A percentile compares a stretch with the other conserved stretches of the same genome.
phyloP scores from a whole-genome alignment of 805 yeast genomes.

The Candida saitoana region DNA sequence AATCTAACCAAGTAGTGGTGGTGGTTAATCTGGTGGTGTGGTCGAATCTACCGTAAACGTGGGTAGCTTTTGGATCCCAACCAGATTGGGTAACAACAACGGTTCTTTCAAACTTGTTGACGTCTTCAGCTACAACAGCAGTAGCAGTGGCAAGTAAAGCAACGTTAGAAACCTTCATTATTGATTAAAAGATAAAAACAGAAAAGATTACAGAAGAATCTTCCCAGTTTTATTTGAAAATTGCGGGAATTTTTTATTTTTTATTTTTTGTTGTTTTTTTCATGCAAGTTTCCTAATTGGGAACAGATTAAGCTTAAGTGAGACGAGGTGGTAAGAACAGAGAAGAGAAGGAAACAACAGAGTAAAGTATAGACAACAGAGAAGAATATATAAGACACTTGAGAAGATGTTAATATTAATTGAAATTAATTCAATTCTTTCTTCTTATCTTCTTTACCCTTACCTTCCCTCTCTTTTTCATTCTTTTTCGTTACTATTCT shows the following conservation, averaged over 20 bases:
- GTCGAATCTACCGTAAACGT: conserved; percentile 32
- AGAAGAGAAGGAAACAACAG: too few relatives aligned
- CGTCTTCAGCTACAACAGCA: conserved; percentile 18
- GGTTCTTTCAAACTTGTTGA: conserved; percentile 13
- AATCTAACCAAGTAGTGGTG: conserved; percentile 20
- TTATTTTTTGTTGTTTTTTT: neutral
- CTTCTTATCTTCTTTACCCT: too few relatives aligned
- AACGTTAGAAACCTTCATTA: conserved; percentile 43
- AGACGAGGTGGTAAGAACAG: too few relatives aligned
- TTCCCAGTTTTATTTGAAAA: neutral
- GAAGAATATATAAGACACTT: too few relatives aligned
- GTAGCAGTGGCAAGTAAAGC: conserved; percentile 38
- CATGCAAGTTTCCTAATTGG: neutral
- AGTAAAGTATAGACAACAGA: too few relatives aligned
- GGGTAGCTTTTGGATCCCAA: conserved; percentile 22
- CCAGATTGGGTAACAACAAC: conserved; percentile 23
- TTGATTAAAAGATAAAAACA: too few relatives aligned
- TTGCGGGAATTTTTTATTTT: neutral
- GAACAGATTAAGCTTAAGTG: neutral
- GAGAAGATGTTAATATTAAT: too few relatives aligned
- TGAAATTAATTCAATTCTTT: too few relatives aligned
- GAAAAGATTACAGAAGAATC: too few relatives aligned
- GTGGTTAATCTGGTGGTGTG: conserved; percentile 33
- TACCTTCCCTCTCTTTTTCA: too few relatives aligned
- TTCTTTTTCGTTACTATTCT: too few relatives aligned